Conservation (phyloP, 495 filamentous ascomycete species). For the Penicillium turbatum region DNA sequence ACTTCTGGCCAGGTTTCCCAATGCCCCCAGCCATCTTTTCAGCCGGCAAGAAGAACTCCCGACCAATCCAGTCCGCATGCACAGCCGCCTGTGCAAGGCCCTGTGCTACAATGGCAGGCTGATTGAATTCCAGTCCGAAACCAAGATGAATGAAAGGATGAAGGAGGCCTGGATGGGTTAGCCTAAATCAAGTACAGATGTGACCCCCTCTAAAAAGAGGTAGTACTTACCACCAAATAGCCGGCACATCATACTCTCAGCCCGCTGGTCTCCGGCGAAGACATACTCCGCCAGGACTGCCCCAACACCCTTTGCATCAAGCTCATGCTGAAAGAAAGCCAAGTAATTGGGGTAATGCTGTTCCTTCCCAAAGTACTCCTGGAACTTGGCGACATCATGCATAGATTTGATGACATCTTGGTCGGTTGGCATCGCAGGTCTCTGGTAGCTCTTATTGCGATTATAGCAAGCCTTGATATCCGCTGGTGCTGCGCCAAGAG, state of each 20-base stretch:
- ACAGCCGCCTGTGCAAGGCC: constrained; percentile 71
- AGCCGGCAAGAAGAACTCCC: constrained; percentile 44
- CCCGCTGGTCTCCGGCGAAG: constrained; percentile 56
- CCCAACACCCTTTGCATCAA: constrained; percentile 56
- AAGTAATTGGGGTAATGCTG: constrained; percentile 65
- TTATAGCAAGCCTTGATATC: constrained; percentile 56
- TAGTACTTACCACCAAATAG: constrained; percentile 48
- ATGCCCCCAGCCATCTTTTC: constrained; percentile 48
- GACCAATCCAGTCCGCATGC: constrained; percentile 48
- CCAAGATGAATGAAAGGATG: constrained; percentile 85
- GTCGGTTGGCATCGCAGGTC: constrained; percentile 38
- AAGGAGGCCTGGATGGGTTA: constrained; percentile 51
- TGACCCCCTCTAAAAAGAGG: background rate
- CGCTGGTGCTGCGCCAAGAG: constrained; percentile 59
- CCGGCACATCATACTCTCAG: constrained; percentile 58
- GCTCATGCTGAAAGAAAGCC: constrained; percentile 67
- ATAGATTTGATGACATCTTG: constrained; percentile 48
- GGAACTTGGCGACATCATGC: constrained; percentile 47
- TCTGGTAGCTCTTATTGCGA: constrained; percentile 59
- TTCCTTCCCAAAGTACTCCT: constrained; percentile 46
- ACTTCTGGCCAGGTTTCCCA: constrained; percentile 36
- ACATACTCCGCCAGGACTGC: constrained; percentile 59
- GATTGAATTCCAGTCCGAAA: constrained; percentile 74
- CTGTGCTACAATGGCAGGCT: constrained; percentile 78
- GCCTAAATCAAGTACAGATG: background rate